Base-by-base conservation (phyloP, 305 asterid species). In the Fraxinus nigra region DNA sequence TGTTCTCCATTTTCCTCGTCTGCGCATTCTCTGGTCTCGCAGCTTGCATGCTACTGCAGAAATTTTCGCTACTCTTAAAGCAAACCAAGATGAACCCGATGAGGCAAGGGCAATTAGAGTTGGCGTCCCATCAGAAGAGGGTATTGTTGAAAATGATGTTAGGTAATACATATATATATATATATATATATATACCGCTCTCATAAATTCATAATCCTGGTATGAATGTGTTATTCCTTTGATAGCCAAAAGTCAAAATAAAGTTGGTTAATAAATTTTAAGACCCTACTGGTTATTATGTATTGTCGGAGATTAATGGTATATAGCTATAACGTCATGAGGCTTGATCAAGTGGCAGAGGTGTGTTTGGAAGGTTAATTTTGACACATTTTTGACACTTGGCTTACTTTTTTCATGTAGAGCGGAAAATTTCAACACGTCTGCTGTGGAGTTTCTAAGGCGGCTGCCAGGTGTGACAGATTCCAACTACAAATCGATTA, bases 121-220 rank as follows among this genome's bases (percentile, higher is more conserved):
- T 78, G 99, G 99, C 72, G 97, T 96, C 73, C 99, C 99, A 46
- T 96, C 99, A 46, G 98, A 93, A 90, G 99, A 94, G 88, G 99
- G 98, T 83, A 70, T 92, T 20, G 86, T 95, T 26, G 94, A 93
- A 85, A 87, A 92, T 81, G 98, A 94, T 88, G 91, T 92, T 30
- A 90, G 99, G 99, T 94, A 85, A 82, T 84, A n/a, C n/a, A n/a
- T n/a, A n/a, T n/a, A n/a, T n/a, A 34, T 34, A 34, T 32, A 30
- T 1, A 30, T 33, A 34, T 34, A 34, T 34, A 54, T 56, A 13
- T 51, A 54, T 16, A 46, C 8, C 76, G 54, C 80, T 63, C n/a
- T 67, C 37, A 75, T 40, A 40, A 40, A 40, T 40, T 40, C 48
- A 40, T 48, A 61, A 63, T 70, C 79, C 56, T 82, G 32, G 20